Percentiles rank a stretch among this genome's conserved stretches.
phyloP scores from a whole-genome alignment of 2,329 filamentous ascomycete genomes.

The Penicillium sclerotigenum region DNA sequence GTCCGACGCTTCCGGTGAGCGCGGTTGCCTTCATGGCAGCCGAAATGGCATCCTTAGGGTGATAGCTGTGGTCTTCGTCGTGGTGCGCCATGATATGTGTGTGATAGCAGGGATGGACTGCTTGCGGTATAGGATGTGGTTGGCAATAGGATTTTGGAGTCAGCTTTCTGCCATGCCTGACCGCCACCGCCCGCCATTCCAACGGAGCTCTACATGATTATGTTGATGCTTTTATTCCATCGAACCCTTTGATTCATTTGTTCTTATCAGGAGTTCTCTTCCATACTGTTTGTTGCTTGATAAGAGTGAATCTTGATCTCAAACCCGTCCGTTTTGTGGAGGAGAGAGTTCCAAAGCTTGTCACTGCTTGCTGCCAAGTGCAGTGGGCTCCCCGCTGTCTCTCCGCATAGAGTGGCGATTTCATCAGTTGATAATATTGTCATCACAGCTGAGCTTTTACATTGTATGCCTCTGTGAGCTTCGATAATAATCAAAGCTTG shows the following conservation, averaged over 20 bases:
- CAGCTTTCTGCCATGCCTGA: conserved; percentile 25
- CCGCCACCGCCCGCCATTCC: conserved; percentile 21
- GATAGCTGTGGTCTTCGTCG: conserved; percentile 55
- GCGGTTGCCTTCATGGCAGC: conserved; percentile 62
- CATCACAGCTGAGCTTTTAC: background rate
- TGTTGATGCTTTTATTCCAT: background rate
- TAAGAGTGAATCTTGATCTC: background rate
- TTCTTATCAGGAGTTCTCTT: background rate
- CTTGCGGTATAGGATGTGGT: conserved; percentile 27
- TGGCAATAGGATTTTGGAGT: conserved; percentile 28
- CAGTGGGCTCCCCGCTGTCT: conserved; percentile 29
- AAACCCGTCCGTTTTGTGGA: background rate
- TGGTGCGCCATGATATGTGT: conserved; percentile 49
- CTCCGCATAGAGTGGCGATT: conserved; percentile 16
- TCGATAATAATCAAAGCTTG: background rate
- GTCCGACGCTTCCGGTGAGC: conserved; percentile 64
- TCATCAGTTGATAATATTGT: conserved; percentile 9
- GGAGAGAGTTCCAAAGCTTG: conserved; percentile 15
- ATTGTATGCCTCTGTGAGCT: conserved; percentile 3
- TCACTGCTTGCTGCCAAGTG: conserved; percentile 22
- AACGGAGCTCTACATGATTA: conserved; percentile 5
- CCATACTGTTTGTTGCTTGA: background rate
- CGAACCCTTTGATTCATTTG: background rate
- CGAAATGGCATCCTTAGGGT: conserved; percentile 71
- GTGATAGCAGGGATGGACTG: conserved; percentile 24